These are phyloP conservation scores for Pilobolus umbonatus DNA, from an alignment of 192 early-diverging fungal genomes.

Conservation along the genomic window DNA sequence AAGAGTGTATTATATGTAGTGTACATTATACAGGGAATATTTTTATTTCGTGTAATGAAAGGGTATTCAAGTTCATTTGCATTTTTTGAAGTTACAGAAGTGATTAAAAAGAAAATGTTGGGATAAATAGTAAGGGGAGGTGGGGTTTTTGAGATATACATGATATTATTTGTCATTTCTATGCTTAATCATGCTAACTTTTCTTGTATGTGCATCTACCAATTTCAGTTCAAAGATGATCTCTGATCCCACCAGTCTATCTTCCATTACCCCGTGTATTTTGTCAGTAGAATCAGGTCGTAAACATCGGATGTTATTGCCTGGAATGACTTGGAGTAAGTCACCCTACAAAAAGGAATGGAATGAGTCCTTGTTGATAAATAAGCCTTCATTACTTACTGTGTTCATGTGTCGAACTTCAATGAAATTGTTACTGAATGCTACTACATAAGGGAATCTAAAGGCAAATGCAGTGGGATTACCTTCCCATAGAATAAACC, in stretches of 20 bases:
- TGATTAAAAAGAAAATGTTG: no score
- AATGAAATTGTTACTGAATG: conserved; percentile 86
- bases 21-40: no score
- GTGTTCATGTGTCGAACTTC: conserved; percentile 84
- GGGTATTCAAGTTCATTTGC: no score
- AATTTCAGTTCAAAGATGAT: conserved; percentile 24
- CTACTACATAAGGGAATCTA: conserved; percentile 80
- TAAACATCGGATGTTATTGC: conserved; percentile 24
- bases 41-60: no score
- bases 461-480: conserved; percentile 79
- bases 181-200: conserved; percentile 10
- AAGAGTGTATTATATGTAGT: no score
- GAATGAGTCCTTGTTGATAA: neutral
- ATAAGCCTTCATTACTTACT: conserved; percentile 31
- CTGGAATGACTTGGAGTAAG: conserved; percentile 25
- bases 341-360: conserved; percentile 9
- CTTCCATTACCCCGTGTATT: conserved; percentile 26
- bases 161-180: neutral
- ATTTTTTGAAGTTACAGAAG: no score
- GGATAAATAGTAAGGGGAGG: no score
- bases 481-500: conserved; percentile 87
- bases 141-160: no score
- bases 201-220: conserved; percentile 6
- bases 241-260: conserved; percentile 14
- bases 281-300: conserved; percentile 22